These are phyloP conservation scores for Malus hybrid DNA, from an alignment of 331 rosid species.

Conservation along the genomic window DNA sequence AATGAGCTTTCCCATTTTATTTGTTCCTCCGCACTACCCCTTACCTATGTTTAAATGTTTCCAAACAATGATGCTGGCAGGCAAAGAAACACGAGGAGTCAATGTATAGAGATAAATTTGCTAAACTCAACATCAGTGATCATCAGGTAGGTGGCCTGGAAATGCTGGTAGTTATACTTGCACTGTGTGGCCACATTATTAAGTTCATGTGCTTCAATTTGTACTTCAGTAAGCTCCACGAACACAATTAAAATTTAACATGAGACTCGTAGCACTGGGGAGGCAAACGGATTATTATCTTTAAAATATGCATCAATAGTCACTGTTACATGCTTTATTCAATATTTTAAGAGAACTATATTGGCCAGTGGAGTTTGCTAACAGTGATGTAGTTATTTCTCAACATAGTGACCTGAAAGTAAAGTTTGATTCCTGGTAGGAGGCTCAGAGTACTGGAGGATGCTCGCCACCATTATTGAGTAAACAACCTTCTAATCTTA, in stretches of 20 bases:
- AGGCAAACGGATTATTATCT: neutral
- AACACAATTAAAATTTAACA: neutral
- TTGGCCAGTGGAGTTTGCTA: constrained; percentile 23
- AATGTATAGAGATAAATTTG: constrained; percentile 52
- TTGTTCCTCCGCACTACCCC: neutral
- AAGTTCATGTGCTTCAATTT: neutral
- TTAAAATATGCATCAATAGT: neutral
- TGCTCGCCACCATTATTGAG: constrained; percentile 36
- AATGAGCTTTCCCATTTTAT: constrained; percentile 1
- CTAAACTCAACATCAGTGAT: constrained; percentile 49
- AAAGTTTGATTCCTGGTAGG: constrained; percentile 57
- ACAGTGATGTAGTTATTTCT: constrained; percentile 18
- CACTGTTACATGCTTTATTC: constrained; percentile 4
- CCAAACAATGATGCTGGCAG: constrained; percentile 34
- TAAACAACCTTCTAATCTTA: constrained; percentile 32
- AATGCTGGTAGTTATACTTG: neutral
- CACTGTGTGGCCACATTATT: neutral
- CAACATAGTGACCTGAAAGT: constrained; percentile 28
- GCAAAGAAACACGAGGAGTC: constrained; percentile 48
- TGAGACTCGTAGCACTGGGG: neutral
- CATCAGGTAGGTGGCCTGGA: constrained; percentile 33
- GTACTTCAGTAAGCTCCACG: neutral
- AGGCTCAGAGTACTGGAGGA: constrained; percentile 53
- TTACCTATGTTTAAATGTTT: constrained; percentile 16
- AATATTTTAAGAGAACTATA: constrained; percentile 1